Evolutionary conservation across 495 filamentous ascomycete species (phyloP), one percentile per base, ranked within the genome.

Genomic region (Aspergillus sparsus): DNA sequence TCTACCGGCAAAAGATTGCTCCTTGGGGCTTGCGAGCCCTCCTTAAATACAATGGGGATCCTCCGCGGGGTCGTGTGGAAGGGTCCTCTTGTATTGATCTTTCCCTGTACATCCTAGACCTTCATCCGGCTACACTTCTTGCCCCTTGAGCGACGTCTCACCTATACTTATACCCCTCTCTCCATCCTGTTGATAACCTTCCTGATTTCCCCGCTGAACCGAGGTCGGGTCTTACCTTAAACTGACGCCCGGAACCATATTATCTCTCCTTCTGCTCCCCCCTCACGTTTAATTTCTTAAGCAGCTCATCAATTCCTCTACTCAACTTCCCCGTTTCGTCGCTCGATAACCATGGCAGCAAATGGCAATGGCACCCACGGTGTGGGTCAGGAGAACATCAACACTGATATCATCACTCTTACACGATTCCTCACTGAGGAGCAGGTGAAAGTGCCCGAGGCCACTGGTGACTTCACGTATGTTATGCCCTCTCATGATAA

Each of bases 391-490:
- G 85, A 95, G 78, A 86, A 89, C 69, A 85, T 98, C 74, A 96
- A 98, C 82, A 96, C 90, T 41, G 86, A 97, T 67, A 97, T 98
- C 63, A 82, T 98, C 67, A 98, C 94, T 37, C 87, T 98, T 66
- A 96, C 94, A 27, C 82, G 94, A 60, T 97, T 92, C 83, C 83
- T 98, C 50, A 98, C 92, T 31, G 94, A 98, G 81, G 90, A 97
- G 74, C 94, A 98, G 76, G 76, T 80, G 55, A 96, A 96, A 72
- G 87, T 95, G 75, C 91, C 89, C 62, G 92, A 97, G 66, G 94
- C 94, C 33, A 97, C 93, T 5, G 94, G 94, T 74, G 94, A 98
- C 79, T 98, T 98, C 81, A 98, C 94, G 89, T 95, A 79, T 45
- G 88, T 77, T 77, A 39, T 45, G 33, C 37, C 32, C 31, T 44